A percentile compares a stretch with the other conserved stretches of the same genome.
Evolutionary conservation across 768 basidiomycete species (phyloP).

Genomic region (Pisolithus albus): DNA sequence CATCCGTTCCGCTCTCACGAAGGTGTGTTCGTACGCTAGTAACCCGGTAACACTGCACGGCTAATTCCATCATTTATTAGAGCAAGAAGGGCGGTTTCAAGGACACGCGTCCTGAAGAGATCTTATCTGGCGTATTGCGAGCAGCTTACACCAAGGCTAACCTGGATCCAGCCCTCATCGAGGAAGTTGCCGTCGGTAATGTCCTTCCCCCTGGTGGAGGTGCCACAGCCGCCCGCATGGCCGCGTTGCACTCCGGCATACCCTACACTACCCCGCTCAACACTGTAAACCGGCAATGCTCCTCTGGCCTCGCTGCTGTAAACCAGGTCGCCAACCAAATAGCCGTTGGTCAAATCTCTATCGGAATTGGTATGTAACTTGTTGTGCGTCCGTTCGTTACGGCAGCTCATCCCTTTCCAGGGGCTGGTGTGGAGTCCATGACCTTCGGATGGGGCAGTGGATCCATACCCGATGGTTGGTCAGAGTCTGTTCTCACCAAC

Average conservation of each 20-base stretch:
- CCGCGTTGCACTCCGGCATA: slow-evolving; percentile 82
- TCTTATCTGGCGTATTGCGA: slow-evolving; percentile 70
- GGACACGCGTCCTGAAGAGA: slow-evolving; percentile 79
- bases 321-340: slow-evolving; percentile 81
- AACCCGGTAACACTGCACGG: neutral
- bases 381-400: slow-evolving; percentile 1
- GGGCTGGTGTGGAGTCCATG: slow-evolving; percentile 90
- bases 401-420: slow-evolving; percentile 27
- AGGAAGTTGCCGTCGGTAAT: slow-evolving; percentile 82
- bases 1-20: slow-evolving; percentile 87
- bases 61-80: slow-evolving; percentile 29
- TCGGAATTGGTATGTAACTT: slow-evolving; percentile 68
- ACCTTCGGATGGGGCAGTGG: slow-evolving; percentile 64
- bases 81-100: slow-evolving; percentile 86
- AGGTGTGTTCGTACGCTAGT: slow-evolving; percentile 39
- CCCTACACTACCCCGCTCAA: slow-evolving; percentile 67
- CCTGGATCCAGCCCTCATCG: slow-evolving; percentile 77
- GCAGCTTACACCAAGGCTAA: slow-evolving; percentile 59
- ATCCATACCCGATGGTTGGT: slow-evolving; percentile 50
- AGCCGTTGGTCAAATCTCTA: slow-evolving; percentile 70
- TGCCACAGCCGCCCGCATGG: slow-evolving; percentile 60
- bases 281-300: slow-evolving; percentile 90
- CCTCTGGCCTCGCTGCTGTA: slow-evolving; percentile 78
- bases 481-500: slow-evolving; percentile 58
- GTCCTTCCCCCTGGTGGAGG: slow-evolving; percentile 86